These are phyloP conservation scores for Scutellaria galericulata DNA, from an alignment of 257 asterid genomes.

Conservation along the genomic window DNA sequence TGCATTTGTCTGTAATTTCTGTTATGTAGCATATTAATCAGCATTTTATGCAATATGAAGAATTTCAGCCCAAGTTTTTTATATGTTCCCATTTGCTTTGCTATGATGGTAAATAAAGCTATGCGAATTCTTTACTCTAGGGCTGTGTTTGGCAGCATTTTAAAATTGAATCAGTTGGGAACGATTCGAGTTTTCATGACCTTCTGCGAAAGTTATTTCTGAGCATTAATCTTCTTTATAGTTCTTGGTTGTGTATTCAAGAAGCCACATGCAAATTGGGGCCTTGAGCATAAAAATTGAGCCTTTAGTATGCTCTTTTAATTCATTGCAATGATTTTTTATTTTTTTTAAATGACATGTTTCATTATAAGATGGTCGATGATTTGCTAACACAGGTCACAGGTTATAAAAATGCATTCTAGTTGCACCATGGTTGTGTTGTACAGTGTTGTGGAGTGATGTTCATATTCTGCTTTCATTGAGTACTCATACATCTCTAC, in stretches of 20 bases:
- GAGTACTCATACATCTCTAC: background rate
- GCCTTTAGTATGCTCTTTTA: background rate
- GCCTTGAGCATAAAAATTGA: background rate
- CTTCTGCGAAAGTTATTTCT: background rate
- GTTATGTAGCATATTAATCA: background rate
- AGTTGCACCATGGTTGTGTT: background rate
- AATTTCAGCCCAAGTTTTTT: background rate
- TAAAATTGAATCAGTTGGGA: background rate
- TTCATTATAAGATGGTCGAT: background rate
- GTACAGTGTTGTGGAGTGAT: background rate
- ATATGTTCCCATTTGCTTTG: background rate
- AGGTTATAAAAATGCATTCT: background rate
- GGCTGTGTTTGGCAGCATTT: background rate
- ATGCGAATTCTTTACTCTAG: background rate
- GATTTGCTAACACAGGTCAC: background rate
- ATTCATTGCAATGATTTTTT: background rate
- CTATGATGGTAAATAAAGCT: slow-evolving; percentile 11
- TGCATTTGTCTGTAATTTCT: background rate
- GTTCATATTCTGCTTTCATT: slow-evolving; percentile 1
- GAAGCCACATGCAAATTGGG: background rate
- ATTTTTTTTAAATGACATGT: background rate
- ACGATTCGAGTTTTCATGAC: background rate
- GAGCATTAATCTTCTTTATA: background rate
- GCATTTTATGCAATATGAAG: background rate
- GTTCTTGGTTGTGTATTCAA: background rate